phyloP scores from a whole-genome alignment of 139 green algal species.

The Micractinium conductrix region DNA sequence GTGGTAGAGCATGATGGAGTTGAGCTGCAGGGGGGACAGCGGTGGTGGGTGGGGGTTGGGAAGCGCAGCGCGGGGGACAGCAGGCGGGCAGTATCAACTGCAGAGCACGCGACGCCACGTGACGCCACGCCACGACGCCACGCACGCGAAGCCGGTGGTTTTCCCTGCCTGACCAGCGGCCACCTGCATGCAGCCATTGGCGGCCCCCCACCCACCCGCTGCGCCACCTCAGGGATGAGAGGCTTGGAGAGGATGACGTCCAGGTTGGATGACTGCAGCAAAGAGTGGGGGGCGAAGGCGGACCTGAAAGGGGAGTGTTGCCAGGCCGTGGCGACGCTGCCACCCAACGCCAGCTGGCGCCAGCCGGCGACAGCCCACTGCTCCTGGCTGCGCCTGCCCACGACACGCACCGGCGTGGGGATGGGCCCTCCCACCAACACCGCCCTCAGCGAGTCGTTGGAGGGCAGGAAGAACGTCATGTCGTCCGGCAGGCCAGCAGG shows the following conservation, averaged over 20 bases:
- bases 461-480: neutral
- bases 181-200: too few relatives aligned
- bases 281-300: neutral
- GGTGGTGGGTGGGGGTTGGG: neutral
- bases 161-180: too few relatives aligned
- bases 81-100: neutral
- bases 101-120: neutral
- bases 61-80: neutral
- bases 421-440: neutral
- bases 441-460: neutral
- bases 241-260: neutral
- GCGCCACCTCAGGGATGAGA: neutral
- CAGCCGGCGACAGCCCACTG: neutral
- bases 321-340: too few relatives aligned
- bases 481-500: neutral
- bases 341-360: neutral
- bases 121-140: neutral
- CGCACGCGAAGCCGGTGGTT: too few relatives aligned
- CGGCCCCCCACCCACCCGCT: neutral
- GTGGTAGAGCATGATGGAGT: neutral
- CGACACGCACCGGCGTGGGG: neutral
- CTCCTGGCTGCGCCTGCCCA: too few relatives aligned
- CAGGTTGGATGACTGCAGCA: neutral
- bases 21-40: neutral
- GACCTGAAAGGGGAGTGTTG: too few relatives aligned